Percentiles rank a stretch among this genome's conserved stretches.
These are phyloP conservation scores for Aspergillus neotritici DNA, from an alignment of 2,329 filamentous ascomycete species.

Conservation along the genomic window DNA sequence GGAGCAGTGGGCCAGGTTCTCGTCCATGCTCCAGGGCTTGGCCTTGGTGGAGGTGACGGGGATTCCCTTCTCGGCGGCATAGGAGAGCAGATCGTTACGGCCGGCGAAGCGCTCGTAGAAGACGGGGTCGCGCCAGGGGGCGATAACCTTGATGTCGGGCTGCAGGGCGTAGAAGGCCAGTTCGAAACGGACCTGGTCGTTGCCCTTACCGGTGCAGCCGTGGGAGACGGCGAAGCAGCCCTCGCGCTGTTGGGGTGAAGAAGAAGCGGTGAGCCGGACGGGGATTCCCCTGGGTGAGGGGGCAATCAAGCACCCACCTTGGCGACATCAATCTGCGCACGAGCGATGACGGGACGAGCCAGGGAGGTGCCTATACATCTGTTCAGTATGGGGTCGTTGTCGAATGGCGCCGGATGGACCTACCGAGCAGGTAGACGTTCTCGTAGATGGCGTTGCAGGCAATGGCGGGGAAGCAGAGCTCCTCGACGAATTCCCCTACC, in stretches of 20 bases:
- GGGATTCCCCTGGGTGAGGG: not conserved
- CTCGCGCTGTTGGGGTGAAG: slow-evolving; percentile 29
- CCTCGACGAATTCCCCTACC: slow-evolving; percentile 64
- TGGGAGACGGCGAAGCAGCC: slow-evolving; percentile 42
- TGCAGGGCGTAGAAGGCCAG: slow-evolving; percentile 47
- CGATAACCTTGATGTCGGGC: slow-evolving; percentile 46
- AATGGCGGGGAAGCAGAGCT: slow-evolving; percentile 74
- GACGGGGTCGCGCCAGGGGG: slow-evolving; percentile 45
- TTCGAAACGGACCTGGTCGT: slow-evolving; percentile 48
- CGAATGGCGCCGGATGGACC: slow-evolving; percentile 4
- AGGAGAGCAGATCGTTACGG: slow-evolving; percentile 46
- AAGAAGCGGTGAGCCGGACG: not conserved
- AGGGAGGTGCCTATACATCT: slow-evolving; percentile 29
- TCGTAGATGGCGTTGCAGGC: slow-evolving; percentile 59
- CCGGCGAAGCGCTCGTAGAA: slow-evolving; percentile 47
- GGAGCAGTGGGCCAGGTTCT: slow-evolving; percentile 56
- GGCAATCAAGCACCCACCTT: slow-evolving; percentile 12
- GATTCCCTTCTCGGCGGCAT: slow-evolving; percentile 43
- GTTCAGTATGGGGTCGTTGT: slow-evolving; percentile 8
- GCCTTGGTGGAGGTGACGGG: slow-evolving; percentile 45
- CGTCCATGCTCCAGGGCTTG: slow-evolving; percentile 49
- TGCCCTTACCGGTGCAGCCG: slow-evolving; percentile 45
- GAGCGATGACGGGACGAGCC: slow-evolving; percentile 45
- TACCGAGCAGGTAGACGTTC: slow-evolving; percentile 57
- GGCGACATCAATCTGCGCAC: slow-evolving; percentile 37